phyloP scores from a whole-genome alignment of 257 asterid genomes.

The Datura wrightii region DNA sequence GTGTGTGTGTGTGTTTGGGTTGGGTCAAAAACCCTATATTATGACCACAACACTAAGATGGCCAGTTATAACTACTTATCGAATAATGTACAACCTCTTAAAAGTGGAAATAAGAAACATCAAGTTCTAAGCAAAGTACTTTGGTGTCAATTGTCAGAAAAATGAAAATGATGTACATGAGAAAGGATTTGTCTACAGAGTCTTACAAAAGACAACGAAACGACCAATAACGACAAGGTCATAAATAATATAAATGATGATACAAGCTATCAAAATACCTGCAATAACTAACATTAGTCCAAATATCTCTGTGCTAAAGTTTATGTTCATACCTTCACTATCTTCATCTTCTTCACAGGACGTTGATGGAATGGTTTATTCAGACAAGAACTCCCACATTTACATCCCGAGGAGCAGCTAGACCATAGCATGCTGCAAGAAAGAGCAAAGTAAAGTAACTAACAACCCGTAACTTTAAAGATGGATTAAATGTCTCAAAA shows the following conservation, averaged over 20 bases:
- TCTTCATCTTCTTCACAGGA: conserved; percentile 83
- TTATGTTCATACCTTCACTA: conserved; percentile 64
- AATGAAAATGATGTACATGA: conserved; percentile 15
- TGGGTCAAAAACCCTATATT: not conserved
- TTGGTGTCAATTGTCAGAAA: conserved; percentile 10
- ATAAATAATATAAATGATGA: not conserved
- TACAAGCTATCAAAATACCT: not conserved
- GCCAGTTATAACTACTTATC: not conserved
- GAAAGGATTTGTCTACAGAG: not conserved
- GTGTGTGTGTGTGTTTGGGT: too few species aligned
- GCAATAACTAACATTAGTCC: not conserved
- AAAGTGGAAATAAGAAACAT: conserved; percentile 8
- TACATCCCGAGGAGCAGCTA: conserved; percentile 87
- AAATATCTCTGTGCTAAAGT: conserved; percentile 7
- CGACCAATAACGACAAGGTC: not conserved
- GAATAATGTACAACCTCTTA: not conserved
- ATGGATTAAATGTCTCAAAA: conserved; percentile 16
- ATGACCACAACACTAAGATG: not conserved
- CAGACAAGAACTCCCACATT: conserved; percentile 83
- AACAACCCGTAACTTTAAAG: not conserved
- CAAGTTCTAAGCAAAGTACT: conserved; percentile 14
- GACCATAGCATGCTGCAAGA: conserved; percentile 79
- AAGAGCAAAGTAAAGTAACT: conserved; percentile 28
- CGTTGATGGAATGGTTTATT: conserved; percentile 95
- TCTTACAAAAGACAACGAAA: not conserved